Conservation (phyloP, 345 rosid genomes). For the Acer yangbiense region DNA sequence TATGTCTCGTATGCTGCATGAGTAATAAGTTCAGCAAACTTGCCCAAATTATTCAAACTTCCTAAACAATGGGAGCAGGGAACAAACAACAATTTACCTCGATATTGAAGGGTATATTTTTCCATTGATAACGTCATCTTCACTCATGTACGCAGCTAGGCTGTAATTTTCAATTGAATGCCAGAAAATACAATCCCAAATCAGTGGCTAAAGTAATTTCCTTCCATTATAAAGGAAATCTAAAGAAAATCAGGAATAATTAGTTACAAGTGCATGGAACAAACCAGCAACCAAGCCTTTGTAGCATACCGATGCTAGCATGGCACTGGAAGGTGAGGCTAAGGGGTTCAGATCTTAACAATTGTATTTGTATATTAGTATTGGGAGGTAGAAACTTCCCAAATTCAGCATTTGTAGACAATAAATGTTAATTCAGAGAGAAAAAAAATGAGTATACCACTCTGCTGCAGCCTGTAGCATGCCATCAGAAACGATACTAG, state of each 20-base stretch:
- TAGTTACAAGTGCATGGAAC: background rate
- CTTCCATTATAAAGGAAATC: background rate
- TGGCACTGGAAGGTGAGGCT: background rate
- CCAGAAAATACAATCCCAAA: conserved; percentile 13
- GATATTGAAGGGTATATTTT: conserved; percentile 83
- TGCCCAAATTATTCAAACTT: background rate
- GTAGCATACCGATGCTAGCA: background rate
- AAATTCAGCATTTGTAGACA: conserved; percentile 8
- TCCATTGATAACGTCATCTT: conserved; percentile 83
- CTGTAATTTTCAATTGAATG: conserved; percentile 47
- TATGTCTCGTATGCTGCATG: conserved; percentile 84
- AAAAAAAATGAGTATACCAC: conserved; percentile 51
- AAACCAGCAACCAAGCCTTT: background rate
- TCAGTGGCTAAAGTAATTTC: background rate
- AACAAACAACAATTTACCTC: conserved; percentile 44
- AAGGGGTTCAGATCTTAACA: background rate
- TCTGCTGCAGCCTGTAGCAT: conserved; percentile 99
- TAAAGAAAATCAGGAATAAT: background rate
- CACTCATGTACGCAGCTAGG: conserved; percentile 90
- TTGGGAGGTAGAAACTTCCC: background rate
- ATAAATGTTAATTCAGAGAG: conserved; percentile 3
- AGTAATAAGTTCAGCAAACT: background rate
- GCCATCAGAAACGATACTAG: conserved; percentile 83
- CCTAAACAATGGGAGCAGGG: background rate
- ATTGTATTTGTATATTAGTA: conserved; percentile 2